Evolutionary conservation across 257 asterid genomes (phyloP), one percentile per base, ranked within the genome.

Genomic region (Cynanchum wilfordii): DNA sequence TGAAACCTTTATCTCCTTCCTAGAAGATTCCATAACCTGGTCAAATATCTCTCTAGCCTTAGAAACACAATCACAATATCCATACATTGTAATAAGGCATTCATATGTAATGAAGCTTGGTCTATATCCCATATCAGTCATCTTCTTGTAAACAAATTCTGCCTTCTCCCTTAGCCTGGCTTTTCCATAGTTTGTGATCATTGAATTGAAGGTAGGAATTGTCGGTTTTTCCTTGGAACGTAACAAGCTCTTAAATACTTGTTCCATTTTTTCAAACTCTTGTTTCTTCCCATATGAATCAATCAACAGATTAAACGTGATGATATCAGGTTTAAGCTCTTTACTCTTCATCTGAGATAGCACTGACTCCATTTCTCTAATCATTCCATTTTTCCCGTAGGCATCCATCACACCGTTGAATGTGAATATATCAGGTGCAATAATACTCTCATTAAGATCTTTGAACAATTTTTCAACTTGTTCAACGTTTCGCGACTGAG

Each of bases 351-450:
- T 89, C 73, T 45, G 81, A 15, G 96, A 75, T 71, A 94, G 93
- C 62, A 84, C 87, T 58, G 71, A 72, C 86, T 94, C 98, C 98
- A 94, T 94, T 74, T 94, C 97, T 72, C 77, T 77, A 29, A 94
- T 91, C 97, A 89, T 82, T 76, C 98, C 97, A 2, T 77, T 70
- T 72, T 93, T 93, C n/a, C 98, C 98, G 66, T 91, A 93, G 33
- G 93, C 98, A 83, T 93, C 98, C 97, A 93, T 89, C 78, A 94
- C 89, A 58, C 98, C 98, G 3, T 94, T 94, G 77, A 87, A 91
- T 7, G 98, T 94, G 84, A 81, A 91, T 68, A 83, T 86, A 85
- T 94, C 98, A 13, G 98, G 90, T 9, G 89, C 81, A 12, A 86
- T 73, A 22, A 87, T 64, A 67, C 96, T 87, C 68, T 84, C 91